These are phyloP conservation scores for Neophaeococcomyces aloes DNA, from an alignment of 2,329 filamentous ascomycete species.

Conservation along the genomic window DNA sequence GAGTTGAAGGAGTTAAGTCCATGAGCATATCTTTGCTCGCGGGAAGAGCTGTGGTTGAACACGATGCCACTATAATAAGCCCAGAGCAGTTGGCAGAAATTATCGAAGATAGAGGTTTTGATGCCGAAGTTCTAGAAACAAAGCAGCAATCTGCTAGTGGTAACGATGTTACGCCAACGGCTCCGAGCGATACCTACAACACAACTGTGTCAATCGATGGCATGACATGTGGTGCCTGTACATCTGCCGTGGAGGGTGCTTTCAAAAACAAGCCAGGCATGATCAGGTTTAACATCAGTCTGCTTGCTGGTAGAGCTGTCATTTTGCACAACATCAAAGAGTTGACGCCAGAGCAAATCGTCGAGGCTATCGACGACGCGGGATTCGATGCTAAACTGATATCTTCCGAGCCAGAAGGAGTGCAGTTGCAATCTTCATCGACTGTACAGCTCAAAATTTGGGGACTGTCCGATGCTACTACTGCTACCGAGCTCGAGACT, in stretches of 20 bases:
- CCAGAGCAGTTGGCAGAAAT: constrained; percentile 47
- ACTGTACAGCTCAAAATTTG: constrained; percentile 74
- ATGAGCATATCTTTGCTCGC: constrained; percentile 78
- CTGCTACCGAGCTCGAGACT: constrained; percentile 63
- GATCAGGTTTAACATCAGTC: constrained; percentile 83
- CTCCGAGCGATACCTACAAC: constrained; percentile 41
- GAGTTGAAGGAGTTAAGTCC: constrained; percentile 59
- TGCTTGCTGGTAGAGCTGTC: constrained; percentile 84
- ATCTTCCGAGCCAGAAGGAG: constrained; percentile 56
- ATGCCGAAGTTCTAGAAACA: constrained; percentile 66
- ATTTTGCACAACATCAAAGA: constrained; percentile 68
- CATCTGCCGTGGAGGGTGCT: constrained; percentile 75
- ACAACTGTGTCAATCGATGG: constrained; percentile 86
- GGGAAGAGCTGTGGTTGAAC: constrained; percentile 74
- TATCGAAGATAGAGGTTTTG: constrained; percentile 64
- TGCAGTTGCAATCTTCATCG: constrained; percentile 44
- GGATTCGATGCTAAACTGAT: constrained; percentile 81
- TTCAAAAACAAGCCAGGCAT: constrained; percentile 70
- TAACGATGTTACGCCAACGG: constrained; percentile 23
- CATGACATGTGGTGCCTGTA: constrained; percentile 97
- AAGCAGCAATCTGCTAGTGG: constrained; percentile 30
- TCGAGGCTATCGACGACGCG: constrained; percentile 74
- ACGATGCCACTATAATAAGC: constrained; percentile 50
- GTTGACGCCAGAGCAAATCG: constrained; percentile 62
- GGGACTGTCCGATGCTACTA: constrained; percentile 60